These are phyloP conservation scores for Kodamaea sp. DNA, from an alignment of 1,139 yeast genomes.

Conservation along the genomic window DNA sequence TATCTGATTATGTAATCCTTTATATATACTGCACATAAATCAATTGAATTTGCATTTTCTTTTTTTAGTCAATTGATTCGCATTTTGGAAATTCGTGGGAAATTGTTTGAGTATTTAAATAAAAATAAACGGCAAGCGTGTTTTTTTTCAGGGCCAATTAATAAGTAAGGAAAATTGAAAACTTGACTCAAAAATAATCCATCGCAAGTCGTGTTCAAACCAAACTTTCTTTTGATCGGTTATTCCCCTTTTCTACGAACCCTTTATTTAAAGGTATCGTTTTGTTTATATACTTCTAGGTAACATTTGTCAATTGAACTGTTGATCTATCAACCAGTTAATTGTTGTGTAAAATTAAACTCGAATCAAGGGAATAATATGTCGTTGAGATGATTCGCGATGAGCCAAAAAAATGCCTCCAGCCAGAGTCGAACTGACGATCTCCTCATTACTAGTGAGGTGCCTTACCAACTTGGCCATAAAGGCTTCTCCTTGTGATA, in stretches of 20 bases:
- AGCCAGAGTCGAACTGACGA: constrained; percentile 85
- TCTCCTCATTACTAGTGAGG: constrained; percentile 89
- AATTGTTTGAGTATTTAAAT: constrained; percentile 12
- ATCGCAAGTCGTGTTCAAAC: too few relatives aligned
- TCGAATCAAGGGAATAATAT: too few relatives aligned
- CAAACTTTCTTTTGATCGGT: too few relatives aligned
- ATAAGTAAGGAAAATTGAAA: not conserved
- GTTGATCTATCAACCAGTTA: too few relatives aligned
- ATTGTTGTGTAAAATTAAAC: too few relatives aligned
- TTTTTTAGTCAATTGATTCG: constrained; percentile 1
- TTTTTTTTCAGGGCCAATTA: constrained; percentile 2
- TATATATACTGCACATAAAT: not conserved
- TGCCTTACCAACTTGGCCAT: constrained; percentile 85
- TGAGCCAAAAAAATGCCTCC: constrained; percentile 50
- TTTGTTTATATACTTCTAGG: too few relatives aligned
- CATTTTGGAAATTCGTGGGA: constrained; percentile 4
- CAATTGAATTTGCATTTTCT: not conserved
- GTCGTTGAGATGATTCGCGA: not conserved
- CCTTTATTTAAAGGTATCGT: too few relatives aligned
- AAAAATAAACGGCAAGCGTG: constrained; percentile 4
- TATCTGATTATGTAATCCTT: constrained; percentile 6
- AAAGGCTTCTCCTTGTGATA: constrained; percentile 10
- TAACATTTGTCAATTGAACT: too few relatives aligned
- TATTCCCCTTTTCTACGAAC: too few relatives aligned
- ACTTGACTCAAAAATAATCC: too few relatives aligned